Percentiles rank a stretch among this genome's conserved stretches.
Evolutionary conservation across 2,329 filamentous ascomycete genomes (phyloP).

Genomic region (Clathrospora elynae): DNA sequence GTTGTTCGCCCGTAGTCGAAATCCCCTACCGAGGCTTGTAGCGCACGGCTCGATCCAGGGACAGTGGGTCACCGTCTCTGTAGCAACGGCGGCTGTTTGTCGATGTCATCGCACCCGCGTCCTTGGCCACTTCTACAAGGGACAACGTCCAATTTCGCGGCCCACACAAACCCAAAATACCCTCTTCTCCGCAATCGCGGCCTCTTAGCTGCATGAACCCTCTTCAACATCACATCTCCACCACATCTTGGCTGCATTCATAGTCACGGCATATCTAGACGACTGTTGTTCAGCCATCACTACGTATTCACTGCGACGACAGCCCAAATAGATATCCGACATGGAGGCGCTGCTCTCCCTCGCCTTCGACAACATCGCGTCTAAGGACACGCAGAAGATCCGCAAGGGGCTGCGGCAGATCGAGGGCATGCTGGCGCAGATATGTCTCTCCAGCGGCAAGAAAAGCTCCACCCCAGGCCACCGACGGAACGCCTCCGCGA

Average conservation of each 20-base stretch:
- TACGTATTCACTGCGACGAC: conserved; percentile 10
- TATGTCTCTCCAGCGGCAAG: conserved; percentile 71
- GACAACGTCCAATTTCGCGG: conserved; percentile 23
- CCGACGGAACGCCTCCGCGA: conserved; percentile 47
- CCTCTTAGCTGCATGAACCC: conserved; percentile 38
- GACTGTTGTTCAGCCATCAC: conserved; percentile 8
- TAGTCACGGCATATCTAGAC: conserved; percentile 10
- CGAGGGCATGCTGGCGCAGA: conserved; percentile 89
- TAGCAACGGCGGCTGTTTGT: conserved; percentile 27
- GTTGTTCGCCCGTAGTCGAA: conserved; percentile 7
- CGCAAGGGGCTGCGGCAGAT: conserved; percentile 93
- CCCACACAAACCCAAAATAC: conserved; percentile 35
- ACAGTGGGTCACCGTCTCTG: conserved; percentile 17
- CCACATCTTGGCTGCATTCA: conserved; percentile 11
- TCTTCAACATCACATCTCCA: conserved; percentile 15
- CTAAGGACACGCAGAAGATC: conserved; percentile 86
- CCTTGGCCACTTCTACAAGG: conserved; percentile 10
- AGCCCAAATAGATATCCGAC: conserved; percentile 16
- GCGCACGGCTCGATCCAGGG: conserved; percentile 19
- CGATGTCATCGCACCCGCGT: conserved; percentile 19
- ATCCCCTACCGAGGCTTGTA: conserved; percentile 12
- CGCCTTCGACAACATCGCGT: conserved; percentile 95
- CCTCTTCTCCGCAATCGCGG: conserved; percentile 34
- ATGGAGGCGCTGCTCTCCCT: conserved; percentile 94
- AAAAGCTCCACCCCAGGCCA: conserved; percentile 41